Conservation (phyloP, 208 protist species). For the Leishmania tropica region DNA sequence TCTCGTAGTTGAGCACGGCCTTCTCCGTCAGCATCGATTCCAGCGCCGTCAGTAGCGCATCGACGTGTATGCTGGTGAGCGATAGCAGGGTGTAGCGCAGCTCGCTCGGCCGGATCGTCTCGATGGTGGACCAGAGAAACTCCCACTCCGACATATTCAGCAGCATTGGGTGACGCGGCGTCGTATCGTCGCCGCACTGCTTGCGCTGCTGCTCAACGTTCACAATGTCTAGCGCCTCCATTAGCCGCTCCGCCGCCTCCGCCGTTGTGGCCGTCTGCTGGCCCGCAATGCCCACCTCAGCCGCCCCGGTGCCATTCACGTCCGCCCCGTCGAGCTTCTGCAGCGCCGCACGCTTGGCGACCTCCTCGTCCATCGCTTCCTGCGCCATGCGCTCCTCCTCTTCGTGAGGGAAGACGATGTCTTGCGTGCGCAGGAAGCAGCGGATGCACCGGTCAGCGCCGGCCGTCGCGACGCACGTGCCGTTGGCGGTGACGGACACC, state of each 20-base stretch:
- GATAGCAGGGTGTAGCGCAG: slow-evolving; percentile 79
- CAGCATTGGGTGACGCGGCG: slow-evolving; percentile 67
- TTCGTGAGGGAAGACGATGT: slow-evolving; percentile 90
- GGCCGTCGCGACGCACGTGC: slow-evolving; percentile 78
- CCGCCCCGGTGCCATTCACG: slow-evolving; percentile 18
- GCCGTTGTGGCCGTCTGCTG: slow-evolving; percentile 68
- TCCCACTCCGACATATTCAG: slow-evolving; percentile 73
- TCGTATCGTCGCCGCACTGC: slow-evolving; percentile 56
- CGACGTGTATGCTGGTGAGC: slow-evolving; percentile 84
- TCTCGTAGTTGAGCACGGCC: slow-evolving; percentile 86
- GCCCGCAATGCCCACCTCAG: slow-evolving; percentile 71
- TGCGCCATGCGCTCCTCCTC: slow-evolving; percentile 87
- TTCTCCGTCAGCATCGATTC: slow-evolving; percentile 62
- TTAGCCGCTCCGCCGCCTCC: slow-evolving; percentile 81
- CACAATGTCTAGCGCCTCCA: slow-evolving; percentile 89
- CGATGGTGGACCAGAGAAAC: slow-evolving; percentile 83
- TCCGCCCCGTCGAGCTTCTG: slow-evolving; percentile 46
- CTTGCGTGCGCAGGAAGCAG: slow-evolving; percentile 83
- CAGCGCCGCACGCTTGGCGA: slow-evolving; percentile 59
- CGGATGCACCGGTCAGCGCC: slow-evolving; percentile 83
- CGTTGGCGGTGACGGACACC: slow-evolving; percentile 66
- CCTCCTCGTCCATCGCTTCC: slow-evolving; percentile 90
- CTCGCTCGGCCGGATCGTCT: slow-evolving; percentile 81
- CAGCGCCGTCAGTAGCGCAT: slow-evolving; percentile 73
- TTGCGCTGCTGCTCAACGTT: slow-evolving; percentile 80